These are phyloP conservation scores for Bolboschoenus planiculmis DNA, from an alignment of 176 grass and related monocot species.

Conservation along the genomic window DNA sequence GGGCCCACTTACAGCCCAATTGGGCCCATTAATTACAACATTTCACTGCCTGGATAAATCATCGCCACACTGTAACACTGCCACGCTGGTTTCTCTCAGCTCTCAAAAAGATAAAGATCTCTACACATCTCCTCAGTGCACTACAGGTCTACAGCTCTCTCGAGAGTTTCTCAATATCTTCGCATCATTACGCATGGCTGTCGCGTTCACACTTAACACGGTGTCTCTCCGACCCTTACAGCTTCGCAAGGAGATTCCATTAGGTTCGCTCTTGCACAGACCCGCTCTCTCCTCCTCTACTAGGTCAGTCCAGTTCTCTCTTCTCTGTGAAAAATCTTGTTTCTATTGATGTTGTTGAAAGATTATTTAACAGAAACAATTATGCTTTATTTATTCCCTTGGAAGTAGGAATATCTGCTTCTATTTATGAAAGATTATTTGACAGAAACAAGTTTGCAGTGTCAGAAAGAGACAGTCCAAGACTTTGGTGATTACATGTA, in stretches of 20 bases:
- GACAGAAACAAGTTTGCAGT: conserved; percentile 5
- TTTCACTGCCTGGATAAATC: not conserved
- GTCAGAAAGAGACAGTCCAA: not conserved
- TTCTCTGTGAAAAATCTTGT: not conserved
- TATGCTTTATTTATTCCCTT: not conserved
- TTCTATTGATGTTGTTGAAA: not conserved
- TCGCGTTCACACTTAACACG: not conserved
- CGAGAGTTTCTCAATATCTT: not conserved
- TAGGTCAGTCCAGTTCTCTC: conserved; percentile 10
- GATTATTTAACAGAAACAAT: not conserved
- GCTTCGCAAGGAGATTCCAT: not conserved
- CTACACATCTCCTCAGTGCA: not conserved
- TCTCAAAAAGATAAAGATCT: not conserved
- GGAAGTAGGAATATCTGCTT: not conserved
- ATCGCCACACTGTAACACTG: too few species aligned
- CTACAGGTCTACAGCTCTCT: not conserved
- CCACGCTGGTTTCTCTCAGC: not conserved
- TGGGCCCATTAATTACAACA: not conserved
- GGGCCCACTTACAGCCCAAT: not conserved
- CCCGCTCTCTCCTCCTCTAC: not conserved
- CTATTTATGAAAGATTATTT: not conserved
- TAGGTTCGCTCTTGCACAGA: not conserved
- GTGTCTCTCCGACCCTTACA: not conserved
- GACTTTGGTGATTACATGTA: conserved; percentile 37
- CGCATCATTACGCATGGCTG: not conserved